Conservation (phyloP, 2,329 filamentous ascomycete species). For the Penicillium sclerotiorum region DNA sequence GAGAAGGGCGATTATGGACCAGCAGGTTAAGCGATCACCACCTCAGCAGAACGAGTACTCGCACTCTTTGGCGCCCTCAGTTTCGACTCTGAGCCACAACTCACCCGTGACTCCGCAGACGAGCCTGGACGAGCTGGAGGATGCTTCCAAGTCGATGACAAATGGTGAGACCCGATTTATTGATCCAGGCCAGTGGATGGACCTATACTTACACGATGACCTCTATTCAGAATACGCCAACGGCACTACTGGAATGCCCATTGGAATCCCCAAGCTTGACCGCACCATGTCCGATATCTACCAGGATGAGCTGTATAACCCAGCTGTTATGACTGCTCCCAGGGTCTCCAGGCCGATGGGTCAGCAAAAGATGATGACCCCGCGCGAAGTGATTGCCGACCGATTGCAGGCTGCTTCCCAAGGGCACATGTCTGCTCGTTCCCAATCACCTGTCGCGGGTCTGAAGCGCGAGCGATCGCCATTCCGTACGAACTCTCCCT, state of each 20-base stretch:
- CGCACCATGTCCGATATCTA: constrained; percentile 85
- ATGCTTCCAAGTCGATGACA: constrained; percentile 51
- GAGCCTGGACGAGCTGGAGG: constrained; percentile 56
- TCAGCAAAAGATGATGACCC: constrained; percentile 47
- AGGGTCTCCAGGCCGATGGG: constrained; percentile 38
- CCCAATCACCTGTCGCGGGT: constrained; percentile 56
- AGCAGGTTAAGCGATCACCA: constrained; percentile 38
- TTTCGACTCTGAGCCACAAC: constrained; percentile 63
- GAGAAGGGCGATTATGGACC: constrained; percentile 60
- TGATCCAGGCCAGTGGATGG: constrained; percentile 53
- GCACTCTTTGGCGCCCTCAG: constrained; percentile 58
- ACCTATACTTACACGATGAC: constrained; percentile 69
- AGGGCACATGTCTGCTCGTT: constrained; percentile 67
- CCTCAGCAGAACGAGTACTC: constrained; percentile 49
- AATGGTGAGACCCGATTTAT: constrained; percentile 56
- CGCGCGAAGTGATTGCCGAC: constrained; percentile 69
- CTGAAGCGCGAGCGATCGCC: constrained; percentile 73
- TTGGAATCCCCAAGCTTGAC: constrained; percentile 72
- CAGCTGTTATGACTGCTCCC: constrained; percentile 41
- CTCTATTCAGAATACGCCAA: constrained; percentile 58
- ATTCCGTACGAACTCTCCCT: constrained; percentile 72
- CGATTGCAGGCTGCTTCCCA: constrained; percentile 78
- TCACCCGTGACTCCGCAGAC: constrained; percentile 65
- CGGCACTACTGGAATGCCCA: constrained; percentile 35
- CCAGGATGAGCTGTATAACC: constrained; percentile 79